Percentiles rank a stretch among this genome's conserved stretches.
Evolutionary conservation across 140 eudicot genomes (phyloP).

Genomic region (Senecio squalidus): DNA sequence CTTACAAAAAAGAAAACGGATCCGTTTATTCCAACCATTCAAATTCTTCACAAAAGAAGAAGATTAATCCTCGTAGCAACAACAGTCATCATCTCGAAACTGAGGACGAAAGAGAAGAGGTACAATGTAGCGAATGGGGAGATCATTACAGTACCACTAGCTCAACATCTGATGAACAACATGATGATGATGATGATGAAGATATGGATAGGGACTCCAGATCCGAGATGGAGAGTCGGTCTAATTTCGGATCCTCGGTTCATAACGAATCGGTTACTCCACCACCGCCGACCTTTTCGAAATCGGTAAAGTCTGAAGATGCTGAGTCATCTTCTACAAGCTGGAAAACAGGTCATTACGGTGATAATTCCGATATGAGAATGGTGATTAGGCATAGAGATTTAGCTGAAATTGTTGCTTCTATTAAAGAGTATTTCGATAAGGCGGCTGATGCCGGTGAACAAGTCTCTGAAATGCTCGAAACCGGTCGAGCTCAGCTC

Average conservation of each 20-base stretch:
- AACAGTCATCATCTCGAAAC: conserved; percentile 20
- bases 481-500: conserved; percentile 87
- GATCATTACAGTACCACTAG: conserved; percentile 73
- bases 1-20: neutral
- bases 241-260: conserved; percentile 66
- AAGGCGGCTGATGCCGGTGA: conserved; percentile 86
- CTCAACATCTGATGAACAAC: conserved; percentile 41
- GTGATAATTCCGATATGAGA: conserved; percentile 53
- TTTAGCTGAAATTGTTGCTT: conserved; percentile 67
- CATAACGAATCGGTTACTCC: conserved; percentile 39
- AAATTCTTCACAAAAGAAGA: neutral
- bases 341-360: conserved; percentile 47
- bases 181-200: conserved; percentile 32
- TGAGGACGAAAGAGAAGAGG: conserved; percentile 71
- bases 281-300: conserved; percentile 25
- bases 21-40: neutral
- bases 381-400: conserved; percentile 80
- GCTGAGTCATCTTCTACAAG: conserved; percentile 53
- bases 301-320: conserved; percentile 30
- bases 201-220: conserved; percentile 51
- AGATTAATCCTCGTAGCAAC: neutral
- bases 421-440: conserved; percentile 76
- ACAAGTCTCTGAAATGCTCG: conserved; percentile 88
- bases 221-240: conserved; percentile 60
- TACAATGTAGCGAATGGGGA: conserved; percentile 92